Evolutionary conservation across 768 basidiomycete species (phyloP).

Genomic region (Rhodosporidiobolus odoratus): DNA sequence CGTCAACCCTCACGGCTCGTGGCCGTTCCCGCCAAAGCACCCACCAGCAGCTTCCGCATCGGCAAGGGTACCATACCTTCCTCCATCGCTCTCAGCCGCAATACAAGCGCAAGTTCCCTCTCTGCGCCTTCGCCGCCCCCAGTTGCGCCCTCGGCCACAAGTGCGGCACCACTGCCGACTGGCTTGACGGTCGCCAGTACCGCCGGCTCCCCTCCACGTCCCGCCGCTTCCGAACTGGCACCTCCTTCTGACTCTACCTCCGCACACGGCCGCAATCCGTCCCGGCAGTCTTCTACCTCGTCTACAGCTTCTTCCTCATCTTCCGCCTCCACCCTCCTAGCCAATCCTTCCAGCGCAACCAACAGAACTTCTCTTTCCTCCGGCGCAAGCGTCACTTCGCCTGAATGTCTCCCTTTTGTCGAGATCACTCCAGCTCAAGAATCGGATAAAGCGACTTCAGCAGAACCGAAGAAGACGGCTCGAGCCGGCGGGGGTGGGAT

Average conservation of each 20-base stretch:
- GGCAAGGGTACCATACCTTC: conserved; percentile 24
- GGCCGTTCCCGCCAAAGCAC: conserved; percentile 12
- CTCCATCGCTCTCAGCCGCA: background rate
- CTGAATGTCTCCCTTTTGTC: conserved; percentile 3
- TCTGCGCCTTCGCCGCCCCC: background rate
- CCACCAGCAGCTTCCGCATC: conserved; percentile 28
- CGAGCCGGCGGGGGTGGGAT: conserved; percentile 24
- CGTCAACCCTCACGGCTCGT: conserved; percentile 20
- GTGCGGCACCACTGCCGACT: background rate
- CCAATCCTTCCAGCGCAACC: background rate
- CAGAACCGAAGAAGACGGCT: background rate
- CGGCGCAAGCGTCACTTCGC: conserved; percentile 18
- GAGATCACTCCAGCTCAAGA: no score
- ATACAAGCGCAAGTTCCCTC: background rate
- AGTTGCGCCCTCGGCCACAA: background rate
- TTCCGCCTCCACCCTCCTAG: background rate
- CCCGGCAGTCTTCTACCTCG: background rate
- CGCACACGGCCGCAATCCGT: background rate
- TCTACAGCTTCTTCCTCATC: background rate
- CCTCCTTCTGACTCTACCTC: background rate
- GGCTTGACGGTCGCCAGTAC: background rate
- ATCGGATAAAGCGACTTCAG: background rate
- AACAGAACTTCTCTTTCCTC: background rate
- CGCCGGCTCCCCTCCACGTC: background rate
- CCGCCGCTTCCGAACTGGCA: background rate